phyloP scores from a whole-genome alignment of 176 grass and related monocot species.

The Metroxylon sagu region DNA sequence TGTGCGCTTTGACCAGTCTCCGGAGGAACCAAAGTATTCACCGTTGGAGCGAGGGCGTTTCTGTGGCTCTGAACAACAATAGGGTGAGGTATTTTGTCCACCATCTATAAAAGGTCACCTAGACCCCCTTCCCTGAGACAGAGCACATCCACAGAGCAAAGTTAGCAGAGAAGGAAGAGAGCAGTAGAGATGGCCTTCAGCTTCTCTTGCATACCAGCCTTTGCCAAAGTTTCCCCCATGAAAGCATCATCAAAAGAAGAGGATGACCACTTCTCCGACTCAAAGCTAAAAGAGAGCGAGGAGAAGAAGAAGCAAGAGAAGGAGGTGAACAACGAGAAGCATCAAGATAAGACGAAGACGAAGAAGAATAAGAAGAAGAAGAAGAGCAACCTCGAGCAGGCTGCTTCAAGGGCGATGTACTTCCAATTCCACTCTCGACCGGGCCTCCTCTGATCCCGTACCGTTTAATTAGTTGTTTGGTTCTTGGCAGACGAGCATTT shows the following conservation, averaged over 20 bases:
- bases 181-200: background rate
- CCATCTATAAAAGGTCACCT: no score
- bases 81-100: no score
- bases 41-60: no score
- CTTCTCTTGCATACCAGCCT: constrained; percentile 7
- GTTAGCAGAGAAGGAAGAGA: no score
- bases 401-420: constrained; percentile 15
- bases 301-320: constrained; percentile 9
- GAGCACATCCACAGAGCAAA: no score
- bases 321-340: background rate
- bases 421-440: constrained; percentile 40
- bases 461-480: background rate
- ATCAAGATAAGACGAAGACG: constrained; percentile 8
- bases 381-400: constrained; percentile 2
- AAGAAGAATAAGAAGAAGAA: constrained; percentile 20
- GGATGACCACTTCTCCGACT: background rate
- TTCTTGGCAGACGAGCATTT: no score
- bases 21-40: no score
- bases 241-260: background rate
- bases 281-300: background rate
- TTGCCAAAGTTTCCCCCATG: background rate
- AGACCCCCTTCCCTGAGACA: no score
- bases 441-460: constrained; percentile 22
- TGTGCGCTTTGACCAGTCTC: no score
- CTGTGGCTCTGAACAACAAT: no score